Base-by-base conservation (phyloP, 106 monocot genomes). In the Allium cepa region DNA sequence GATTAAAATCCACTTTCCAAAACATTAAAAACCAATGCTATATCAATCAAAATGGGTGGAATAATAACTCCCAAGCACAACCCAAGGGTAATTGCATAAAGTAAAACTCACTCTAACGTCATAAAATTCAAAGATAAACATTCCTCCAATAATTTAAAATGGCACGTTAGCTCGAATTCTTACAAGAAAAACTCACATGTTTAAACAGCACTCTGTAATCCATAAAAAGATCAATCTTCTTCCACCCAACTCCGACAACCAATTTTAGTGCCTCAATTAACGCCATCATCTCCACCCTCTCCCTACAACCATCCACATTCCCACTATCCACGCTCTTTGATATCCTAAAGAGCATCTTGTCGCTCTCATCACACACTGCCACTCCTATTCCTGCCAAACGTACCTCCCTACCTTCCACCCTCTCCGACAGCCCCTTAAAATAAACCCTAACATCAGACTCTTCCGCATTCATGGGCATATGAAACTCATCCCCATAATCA, bases 221-320 rank as follows among this genome's bases (percentile, higher is more conserved):
- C 26, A 67, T 77, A 48, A 81, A 84, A 58, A 96, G 68, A 47
- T 82, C 50, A 13, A 86, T 60, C 36, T 70, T 83, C 66, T 71
- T 81, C 53, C 83, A 81, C 59, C 83, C 91, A 57, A 91, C 14
- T 0, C 71, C 71, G 10, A 76, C 14, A 1, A 75, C 83, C 0
- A 86, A 85, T 62, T 76, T 83, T 17, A 96, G 71, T 18, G 83
- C 88, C 67, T 96, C 91, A 4, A 91, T 70, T 64, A 96, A 48
- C 4, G 95, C 91, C 61, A 63, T 85, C 7, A 72, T 63, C 64
- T 96, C 88, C 49, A 91, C 14, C 3, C 69, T 55, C 74, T 88
- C 71, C 15, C 68, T 77, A 11, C 70, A 53, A 26, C 53, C 22
- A 9, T 49, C 73, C 1, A 18, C 62, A 9, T 49, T 70, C 2